phyloP scores from a whole-genome alignment of 2,329 filamentous ascomycete genomes.

The Colletotrichum liriopes region DNA sequence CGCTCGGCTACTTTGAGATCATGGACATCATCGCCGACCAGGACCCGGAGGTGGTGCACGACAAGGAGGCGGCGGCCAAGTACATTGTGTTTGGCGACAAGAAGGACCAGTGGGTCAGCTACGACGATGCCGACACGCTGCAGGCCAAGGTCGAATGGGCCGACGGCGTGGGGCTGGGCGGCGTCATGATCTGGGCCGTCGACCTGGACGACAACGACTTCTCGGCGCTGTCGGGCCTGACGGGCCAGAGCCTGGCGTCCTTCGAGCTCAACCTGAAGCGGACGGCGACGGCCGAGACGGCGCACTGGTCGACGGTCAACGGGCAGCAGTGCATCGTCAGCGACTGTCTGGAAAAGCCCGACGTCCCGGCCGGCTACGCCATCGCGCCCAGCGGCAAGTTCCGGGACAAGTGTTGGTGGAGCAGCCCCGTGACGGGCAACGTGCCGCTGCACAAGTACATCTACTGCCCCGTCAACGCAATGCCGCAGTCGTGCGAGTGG shows the following conservation, averaged over 20 bases:
- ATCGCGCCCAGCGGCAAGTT: constrained; percentile 14
- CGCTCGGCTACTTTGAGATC: constrained; percentile 47
- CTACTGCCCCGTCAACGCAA: constrained; percentile 32
- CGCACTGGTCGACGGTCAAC: constrained; percentile 11
- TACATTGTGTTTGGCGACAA: constrained; percentile 52
- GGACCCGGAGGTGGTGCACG: constrained; percentile 45
- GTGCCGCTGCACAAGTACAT: constrained; percentile 29
- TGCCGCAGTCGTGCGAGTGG: constrained; percentile 35
- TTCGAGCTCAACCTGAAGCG: constrained; percentile 14
- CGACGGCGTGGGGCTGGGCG: constrained; percentile 50
- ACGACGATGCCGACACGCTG: constrained; percentile 31
- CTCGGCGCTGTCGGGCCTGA: neutral
- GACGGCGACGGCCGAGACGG: constrained; percentile 3
- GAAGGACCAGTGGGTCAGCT: constrained; percentile 59
- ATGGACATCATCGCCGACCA: constrained; percentile 46
- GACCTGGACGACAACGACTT: constrained; percentile 8
- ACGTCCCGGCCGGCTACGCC: constrained; percentile 3
- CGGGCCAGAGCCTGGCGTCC: neutral
- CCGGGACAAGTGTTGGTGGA: constrained; percentile 5
- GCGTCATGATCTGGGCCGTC: constrained; percentile 53
- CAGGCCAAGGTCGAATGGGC: constrained; percentile 45
- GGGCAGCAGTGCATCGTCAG: constrained; percentile 19
- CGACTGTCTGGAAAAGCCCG: constrained; percentile 13
- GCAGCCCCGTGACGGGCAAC: neutral
- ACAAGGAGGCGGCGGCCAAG: constrained; percentile 52